These are phyloP conservation scores for Cyclotella baltica DNA, from an alignment of 108 stramenopile species.

Conservation along the genomic window DNA sequence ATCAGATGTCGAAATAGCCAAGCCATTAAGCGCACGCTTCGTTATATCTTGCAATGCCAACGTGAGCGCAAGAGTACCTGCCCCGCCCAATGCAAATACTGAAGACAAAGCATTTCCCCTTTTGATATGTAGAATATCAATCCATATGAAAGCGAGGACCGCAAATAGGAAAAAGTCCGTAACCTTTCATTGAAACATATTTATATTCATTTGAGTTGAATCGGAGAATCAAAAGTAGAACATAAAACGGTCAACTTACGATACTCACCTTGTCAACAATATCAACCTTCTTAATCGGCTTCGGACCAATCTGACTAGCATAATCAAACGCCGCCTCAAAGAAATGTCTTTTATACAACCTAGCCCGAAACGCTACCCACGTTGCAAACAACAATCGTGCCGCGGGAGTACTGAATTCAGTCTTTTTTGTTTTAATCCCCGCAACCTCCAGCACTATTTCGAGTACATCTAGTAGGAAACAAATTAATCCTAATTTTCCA, in stretches of 20 bases:
- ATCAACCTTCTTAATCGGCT: constrained; percentile 28
- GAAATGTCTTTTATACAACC: constrained; percentile 42
- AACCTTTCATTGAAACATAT: constrained; percentile 22
- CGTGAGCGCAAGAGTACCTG: constrained; percentile 61
- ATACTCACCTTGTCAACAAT: constrained; percentile 44
- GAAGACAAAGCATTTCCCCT: constrained; percentile 53
- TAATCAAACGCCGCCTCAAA: constrained; percentile 31
- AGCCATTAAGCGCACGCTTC: constrained; percentile 57
- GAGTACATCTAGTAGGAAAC: constrained; percentile 45
- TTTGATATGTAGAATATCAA: constrained; percentile 60
- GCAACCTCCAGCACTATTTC: constrained; percentile 48
- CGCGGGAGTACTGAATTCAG: constrained; percentile 28
- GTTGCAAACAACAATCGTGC: constrained; percentile 44
- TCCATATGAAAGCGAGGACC: constrained; percentile 34
- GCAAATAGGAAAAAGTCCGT: constrained; percentile 48
- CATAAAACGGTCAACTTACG: not conserved
- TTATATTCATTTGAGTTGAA: too few relatives aligned
- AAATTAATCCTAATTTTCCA: constrained; percentile 44
- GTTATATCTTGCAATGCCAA: constrained; percentile 56
- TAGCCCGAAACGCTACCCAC: constrained; percentile 35
- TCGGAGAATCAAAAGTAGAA: too few relatives aligned
- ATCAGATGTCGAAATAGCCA: constrained; percentile 64
- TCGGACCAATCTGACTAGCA: constrained; percentile 19
- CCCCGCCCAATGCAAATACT: constrained; percentile 68
- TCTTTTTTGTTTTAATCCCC: constrained; percentile 29